Evolutionary conservation across 257 asterid species (phyloP), one percentile per base, ranked within the genome.

Genomic region (Primulina tabacum): DNA sequence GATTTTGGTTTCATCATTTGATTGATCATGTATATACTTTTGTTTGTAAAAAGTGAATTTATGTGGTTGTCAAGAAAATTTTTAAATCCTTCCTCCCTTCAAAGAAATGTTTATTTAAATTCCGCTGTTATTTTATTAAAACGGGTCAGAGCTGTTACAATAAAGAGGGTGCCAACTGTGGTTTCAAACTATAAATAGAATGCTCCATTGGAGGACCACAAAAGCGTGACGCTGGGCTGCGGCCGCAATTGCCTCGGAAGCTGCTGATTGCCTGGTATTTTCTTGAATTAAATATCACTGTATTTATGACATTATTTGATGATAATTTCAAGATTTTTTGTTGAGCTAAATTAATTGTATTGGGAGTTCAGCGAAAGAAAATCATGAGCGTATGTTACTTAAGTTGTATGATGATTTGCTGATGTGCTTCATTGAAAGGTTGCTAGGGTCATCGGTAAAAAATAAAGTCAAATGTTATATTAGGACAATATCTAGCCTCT

Each of bases 261-360:
- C 16, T 89, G 94, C 84, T 87, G 96, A 71, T 82, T 89, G 68
- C 92, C 92, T n/a, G 90, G 96, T 89, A 82, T 68, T 24, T 69
- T 18, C 38, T 73, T 59, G 12, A 4, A 38, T 35, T 2, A 29
- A 26, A 20, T 21, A 33, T 10, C 40, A 2, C 62, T 21, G 17
- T 21, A 2, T 26, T 0, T 60, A 33, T 8, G 43, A 7, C 68
- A 67, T 17, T 62, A 6, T 55, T 55, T 52, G 21, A 58, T 68
- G 62, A 12, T 7, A 26, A 40, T 66, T 65, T 52, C 30, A 24
- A 24, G n/a, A 62, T 47, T 32, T 20, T 11, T 28, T n/a, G 5
- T 38, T 30, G n/a, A 1, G 65, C 24, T 52, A 6, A 18, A 12
- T n/a, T 55, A 40, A 7, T 67, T n/a, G 11, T 21, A 26, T 34